Base-by-base conservation (phyloP, 2,329 filamentous ascomycete genomes). In the Pochonia chlamydosporia region DNA sequence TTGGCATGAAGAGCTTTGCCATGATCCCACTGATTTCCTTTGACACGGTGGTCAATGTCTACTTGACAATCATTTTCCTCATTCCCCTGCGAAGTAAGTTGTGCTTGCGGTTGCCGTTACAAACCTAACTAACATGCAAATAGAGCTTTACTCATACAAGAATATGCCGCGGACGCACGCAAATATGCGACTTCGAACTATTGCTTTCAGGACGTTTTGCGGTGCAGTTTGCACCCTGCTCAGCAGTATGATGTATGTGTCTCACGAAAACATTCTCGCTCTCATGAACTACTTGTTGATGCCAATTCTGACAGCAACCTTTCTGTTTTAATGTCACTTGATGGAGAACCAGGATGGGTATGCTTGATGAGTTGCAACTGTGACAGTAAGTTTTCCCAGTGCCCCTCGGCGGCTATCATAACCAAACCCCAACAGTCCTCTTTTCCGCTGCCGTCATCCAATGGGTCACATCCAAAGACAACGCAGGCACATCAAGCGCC, bases 331-430 rank as follows among this genome's bases (percentile, higher is more conserved):
- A 75, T 81, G 68, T 70, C 70, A 1, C 69, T 84, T 2, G 63
- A 78, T 21, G 81, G 81, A 11, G 81, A 84, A 57, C 79, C 76
- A 2, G 81, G 76, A 3, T 85, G 81, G 80, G 72, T 85, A 3
- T 85, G 80, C 53, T 69, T 85, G 4, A 79, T 82, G 67, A 80
- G 78, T 56, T 85, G 81, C 57, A 84, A 84, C 56, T 71, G 73
- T 51, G 81, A 85, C 57, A 75, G 79, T 81, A 61, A 56, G 71
- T 64, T 23, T 25, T n/a, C n/a, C n/a, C n/a, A n/a, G n/a, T n/a
- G n/a, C n/a, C n/a, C n/a, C n/a, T n/a, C n/a, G n/a, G n/a, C n/a
- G n/a, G n/a, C n/a, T n/a, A n/a, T n/a, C n/a, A n/a, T n/a, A n/a
- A n/a, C n/a, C n/a, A n/a, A n/a, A n/a, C n/a, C n/a, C n/a, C n/a